phyloP scores from a whole-genome alignment of 176 grass and related monocot species.

The Aegilops umbellulata region DNA sequence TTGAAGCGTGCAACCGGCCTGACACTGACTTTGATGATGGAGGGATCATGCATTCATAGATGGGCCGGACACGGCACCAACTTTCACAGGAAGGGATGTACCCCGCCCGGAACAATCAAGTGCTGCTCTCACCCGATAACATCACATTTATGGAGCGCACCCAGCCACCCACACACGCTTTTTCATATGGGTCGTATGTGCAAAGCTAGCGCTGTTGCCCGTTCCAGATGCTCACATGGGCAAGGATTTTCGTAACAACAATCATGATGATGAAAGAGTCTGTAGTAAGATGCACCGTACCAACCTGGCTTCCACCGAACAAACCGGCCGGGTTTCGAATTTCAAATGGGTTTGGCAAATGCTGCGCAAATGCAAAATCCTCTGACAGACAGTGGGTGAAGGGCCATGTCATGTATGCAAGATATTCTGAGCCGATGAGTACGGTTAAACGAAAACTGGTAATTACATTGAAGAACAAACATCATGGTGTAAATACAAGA shows the following conservation, averaged over 20 bases:
- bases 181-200: not conserved
- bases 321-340: not conserved
- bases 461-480: constrained; percentile 35
- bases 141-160: not conserved
- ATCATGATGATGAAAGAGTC: not conserved
- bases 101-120: not conserved
- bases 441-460: constrained; percentile 14
- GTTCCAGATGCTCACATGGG: not conserved
- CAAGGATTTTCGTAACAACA: not conserved
- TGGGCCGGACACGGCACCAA: not conserved
- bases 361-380: not conserved
- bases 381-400: not conserved
- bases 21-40: constrained; percentile 23
- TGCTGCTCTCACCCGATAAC: not conserved
- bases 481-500: constrained; percentile 28
- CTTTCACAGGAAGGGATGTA: not conserved
- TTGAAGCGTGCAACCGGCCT: constrained; percentile 14
- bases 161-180: not conserved
- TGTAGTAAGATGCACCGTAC: not conserved
- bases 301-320: not conserved
- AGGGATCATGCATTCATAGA: constrained; percentile 1
- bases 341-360: not conserved
- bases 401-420: not conserved
- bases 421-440: not conserved
- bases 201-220: not conserved